A percentile compares a stretch with the other conserved stretches of the same genome.
phyloP scores from a whole-genome alignment of 2,329 filamentous ascomycete species.

The Macrophomina pseudophaseolina region DNA sequence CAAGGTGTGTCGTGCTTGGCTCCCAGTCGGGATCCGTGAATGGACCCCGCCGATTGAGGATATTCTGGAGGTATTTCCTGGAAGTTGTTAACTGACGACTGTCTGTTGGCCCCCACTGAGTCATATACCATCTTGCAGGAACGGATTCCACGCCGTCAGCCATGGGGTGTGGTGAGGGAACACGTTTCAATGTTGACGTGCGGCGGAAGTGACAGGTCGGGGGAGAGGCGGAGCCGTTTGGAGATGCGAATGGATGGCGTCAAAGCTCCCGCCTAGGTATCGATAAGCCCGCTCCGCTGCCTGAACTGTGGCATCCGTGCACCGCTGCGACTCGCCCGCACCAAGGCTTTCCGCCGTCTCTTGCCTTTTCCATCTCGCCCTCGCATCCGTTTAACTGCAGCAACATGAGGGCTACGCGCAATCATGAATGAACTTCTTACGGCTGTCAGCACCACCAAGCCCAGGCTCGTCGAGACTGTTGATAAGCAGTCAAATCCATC shows the following conservation, averaged over 20 bases:
- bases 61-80: constrained; percentile 83
- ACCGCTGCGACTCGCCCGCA: not conserved
- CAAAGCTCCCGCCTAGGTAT: constrained; percentile 21
- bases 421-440: constrained; percentile 57
- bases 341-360: not conserved
- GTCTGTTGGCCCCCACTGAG: too few relatives aligned
- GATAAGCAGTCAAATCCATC: not conserved
- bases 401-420: not conserved
- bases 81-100: not conserved
- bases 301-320: constrained; percentile 1
- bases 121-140: constrained; percentile 27
- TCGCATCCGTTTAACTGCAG: not conserved
- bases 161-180: constrained; percentile 33
- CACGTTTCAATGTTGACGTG: not conserved
- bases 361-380: not conserved
- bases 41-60: constrained; percentile 77
- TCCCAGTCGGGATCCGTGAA: constrained; percentile 71
- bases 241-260: constrained; percentile 9
- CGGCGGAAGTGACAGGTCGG: constrained; percentile 21
- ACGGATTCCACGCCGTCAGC: constrained; percentile 30
- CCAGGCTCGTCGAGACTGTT: not conserved
- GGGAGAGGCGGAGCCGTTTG: constrained; percentile 34
- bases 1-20: constrained; percentile 58
- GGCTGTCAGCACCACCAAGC: constrained; percentile 45
- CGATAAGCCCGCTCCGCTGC: constrained; percentile 19